A percentile compares a stretch with the other conserved stretches of the same genome.
Conservation (phyloP, 495 filamentous ascomycete genomes). For the Pyronema omphalodes region DNA sequence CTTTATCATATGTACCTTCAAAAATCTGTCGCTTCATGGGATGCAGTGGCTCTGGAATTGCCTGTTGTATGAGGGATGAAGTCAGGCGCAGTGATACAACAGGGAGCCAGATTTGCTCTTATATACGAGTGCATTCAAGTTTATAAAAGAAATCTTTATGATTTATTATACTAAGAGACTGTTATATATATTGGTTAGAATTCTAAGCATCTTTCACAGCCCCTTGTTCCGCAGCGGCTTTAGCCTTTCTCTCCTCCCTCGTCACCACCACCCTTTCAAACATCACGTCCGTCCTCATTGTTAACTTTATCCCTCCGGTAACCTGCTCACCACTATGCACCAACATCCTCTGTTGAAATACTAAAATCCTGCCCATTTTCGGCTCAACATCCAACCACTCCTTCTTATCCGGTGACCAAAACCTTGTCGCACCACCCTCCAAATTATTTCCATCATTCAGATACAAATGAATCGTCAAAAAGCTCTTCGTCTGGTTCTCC, state of each 20-base stretch:
- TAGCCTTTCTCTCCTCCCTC: neutral
- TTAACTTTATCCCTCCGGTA: slow-evolving; percentile 37
- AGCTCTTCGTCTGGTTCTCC: slow-evolving; percentile 24
- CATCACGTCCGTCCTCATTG: slow-evolving; percentile 45
- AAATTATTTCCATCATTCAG: slow-evolving; percentile 31
- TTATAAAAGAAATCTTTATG: no score
- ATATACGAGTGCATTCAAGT: no score
- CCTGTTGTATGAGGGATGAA: no score
- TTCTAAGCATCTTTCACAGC: no score
- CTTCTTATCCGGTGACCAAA: slow-evolving; percentile 27
- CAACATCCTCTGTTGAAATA: slow-evolving; percentile 42
- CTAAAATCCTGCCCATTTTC: slow-evolving; percentile 35
- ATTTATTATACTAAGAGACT: no score
- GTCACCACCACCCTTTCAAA: slow-evolving; percentile 25
- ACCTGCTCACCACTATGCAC: slow-evolving; percentile 44
- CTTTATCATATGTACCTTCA: no score
- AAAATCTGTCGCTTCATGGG: no score
- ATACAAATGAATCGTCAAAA: slow-evolving; percentile 51
- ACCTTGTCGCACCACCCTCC: slow-evolving; percentile 38
- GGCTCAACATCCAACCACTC: slow-evolving; percentile 34
- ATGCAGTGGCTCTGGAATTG: no score
- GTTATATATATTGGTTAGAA: no score
- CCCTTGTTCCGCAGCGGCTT: no score
- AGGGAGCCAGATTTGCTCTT: no score
- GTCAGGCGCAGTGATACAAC: no score